Conservation (phyloP, 2,329 filamentous ascomycete species). For the Pseudomassariella vexata region DNA sequence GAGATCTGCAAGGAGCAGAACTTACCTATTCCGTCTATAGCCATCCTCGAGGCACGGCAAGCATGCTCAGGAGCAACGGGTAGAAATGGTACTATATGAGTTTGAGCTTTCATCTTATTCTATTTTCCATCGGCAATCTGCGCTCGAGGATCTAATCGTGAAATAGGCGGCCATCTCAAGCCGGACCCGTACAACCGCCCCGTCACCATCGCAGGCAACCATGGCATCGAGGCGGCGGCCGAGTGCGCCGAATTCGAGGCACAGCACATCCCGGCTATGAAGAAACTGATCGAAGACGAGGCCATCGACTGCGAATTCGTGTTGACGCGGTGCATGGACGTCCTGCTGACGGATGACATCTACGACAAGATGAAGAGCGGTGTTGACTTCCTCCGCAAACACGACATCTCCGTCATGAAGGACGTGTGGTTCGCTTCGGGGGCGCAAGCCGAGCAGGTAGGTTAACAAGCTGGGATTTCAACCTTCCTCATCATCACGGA, state of each 20-base stretch:
- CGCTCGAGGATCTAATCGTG: too few relatives aligned
- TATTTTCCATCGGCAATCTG: too few relatives aligned
- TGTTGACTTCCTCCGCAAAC: too few relatives aligned
- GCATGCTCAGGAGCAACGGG: slow-evolving; percentile 7
- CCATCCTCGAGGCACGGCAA: slow-evolving; percentile 7
- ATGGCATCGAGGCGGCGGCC: slow-evolving; percentile 5
- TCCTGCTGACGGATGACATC: too few relatives aligned
- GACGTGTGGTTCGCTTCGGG: too few relatives aligned
- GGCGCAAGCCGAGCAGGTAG: too few relatives aligned
- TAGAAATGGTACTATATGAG: slow-evolving; percentile 7
- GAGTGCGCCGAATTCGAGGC: slow-evolving; percentile 6
- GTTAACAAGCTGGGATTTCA: slow-evolving; percentile 1
- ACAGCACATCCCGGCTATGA: slow-evolving; percentile 3
- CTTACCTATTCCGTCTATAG: slow-evolving; percentile 1
- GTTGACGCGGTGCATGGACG: too few relatives aligned
- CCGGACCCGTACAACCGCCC: slow-evolving; percentile 4
- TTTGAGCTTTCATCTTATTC: too few relatives aligned
- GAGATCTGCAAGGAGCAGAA: background rate
- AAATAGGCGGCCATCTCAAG: slow-evolving; percentile 6
- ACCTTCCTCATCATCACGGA: background rate
- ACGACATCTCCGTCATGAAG: too few relatives aligned
- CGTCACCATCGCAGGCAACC: background rate
- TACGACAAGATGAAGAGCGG: too few relatives aligned
- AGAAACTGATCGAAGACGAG: slow-evolving; percentile 1
- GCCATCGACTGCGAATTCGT: slow-evolving; percentile 7